These are phyloP conservation scores for Didymella exigua DNA, from an alignment of 2,329 filamentous ascomycete genomes.

Conservation along the genomic window DNA sequence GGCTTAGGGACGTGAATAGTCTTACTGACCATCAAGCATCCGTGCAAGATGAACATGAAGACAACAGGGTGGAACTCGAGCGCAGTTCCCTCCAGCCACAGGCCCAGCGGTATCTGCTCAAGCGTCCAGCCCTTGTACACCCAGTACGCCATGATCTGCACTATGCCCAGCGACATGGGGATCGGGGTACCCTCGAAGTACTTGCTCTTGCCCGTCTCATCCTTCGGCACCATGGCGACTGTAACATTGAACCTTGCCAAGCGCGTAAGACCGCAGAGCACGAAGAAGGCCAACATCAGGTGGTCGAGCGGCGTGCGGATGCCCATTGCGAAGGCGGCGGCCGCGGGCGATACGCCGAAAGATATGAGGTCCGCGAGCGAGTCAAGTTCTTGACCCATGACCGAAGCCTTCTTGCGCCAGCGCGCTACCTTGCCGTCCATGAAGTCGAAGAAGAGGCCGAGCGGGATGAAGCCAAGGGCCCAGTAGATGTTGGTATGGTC, in stretches of 20 bases:
- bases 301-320: slow-evolving; percentile 85
- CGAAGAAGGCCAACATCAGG: slow-evolving; percentile 81
- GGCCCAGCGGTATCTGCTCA: slow-evolving; percentile 77
- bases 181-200: slow-evolving; percentile 99
- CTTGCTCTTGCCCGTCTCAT: slow-evolving; percentile 84
- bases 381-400: slow-evolving; percentile 98
- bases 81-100: slow-evolving; percentile 67
- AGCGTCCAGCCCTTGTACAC: slow-evolving; percentile 79
- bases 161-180: slow-evolving; percentile 83
- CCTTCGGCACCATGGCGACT: slow-evolving; percentile 85
- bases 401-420: slow-evolving; percentile 93
- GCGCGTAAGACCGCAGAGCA: slow-evolving; percentile 90
- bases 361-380: slow-evolving; percentile 95
- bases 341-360: slow-evolving; percentile 89
- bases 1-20: slow-evolving; percentile 94
- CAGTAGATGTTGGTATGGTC: slow-evolving; percentile 75
- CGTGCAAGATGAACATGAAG: slow-evolving; percentile 82
- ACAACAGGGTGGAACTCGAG: slow-evolving; percentile 87
- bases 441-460: slow-evolving; percentile 91
- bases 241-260: slow-evolving; percentile 98
- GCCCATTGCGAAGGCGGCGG: slow-evolving; percentile 85
- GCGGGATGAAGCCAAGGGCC: slow-evolving; percentile 85
- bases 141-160: slow-evolving; percentile 88
- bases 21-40: slow-evolving; percentile 94
- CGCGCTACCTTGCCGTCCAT: slow-evolving; percentile 96